Percentiles rank a stretch among this genome's conserved stretches.
phyloP scores from a whole-genome alignment of 805 yeast species.

The Cyberlindnera americana region DNA sequence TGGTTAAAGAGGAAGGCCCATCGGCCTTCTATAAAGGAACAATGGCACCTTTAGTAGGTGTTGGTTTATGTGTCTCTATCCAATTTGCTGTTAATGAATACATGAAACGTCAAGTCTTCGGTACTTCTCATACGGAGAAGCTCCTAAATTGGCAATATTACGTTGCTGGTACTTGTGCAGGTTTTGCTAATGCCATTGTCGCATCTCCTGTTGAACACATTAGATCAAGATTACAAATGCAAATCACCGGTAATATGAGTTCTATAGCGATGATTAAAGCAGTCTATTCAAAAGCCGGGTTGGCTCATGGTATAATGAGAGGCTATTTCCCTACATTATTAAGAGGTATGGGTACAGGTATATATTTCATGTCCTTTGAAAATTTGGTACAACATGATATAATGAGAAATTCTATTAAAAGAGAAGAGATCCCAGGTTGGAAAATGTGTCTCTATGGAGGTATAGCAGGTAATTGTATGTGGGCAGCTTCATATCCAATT shows the following conservation, averaged over 20 bases:
- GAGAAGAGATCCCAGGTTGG: slow-evolving; percentile 83
- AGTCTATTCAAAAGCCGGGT: slow-evolving; percentile 51
- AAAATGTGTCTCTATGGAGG: slow-evolving; percentile 87
- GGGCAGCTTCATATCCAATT: slow-evolving; percentile 85
- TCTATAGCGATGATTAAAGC: slow-evolving; percentile 68
- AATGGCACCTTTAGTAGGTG: slow-evolving; percentile 85
- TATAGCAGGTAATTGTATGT: slow-evolving; percentile 80
- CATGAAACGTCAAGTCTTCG: slow-evolving; percentile 76
- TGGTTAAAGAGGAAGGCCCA: slow-evolving; percentile 77
- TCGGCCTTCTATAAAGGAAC: slow-evolving; percentile 91
- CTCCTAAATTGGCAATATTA: slow-evolving; percentile 68
- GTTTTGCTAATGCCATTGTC: slow-evolving; percentile 80
- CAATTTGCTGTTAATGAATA: slow-evolving; percentile 93
- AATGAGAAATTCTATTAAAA: slow-evolving; percentile 38
- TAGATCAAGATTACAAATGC: slow-evolving; percentile 90
- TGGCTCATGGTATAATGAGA: slow-evolving; percentile 57
- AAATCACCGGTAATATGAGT: slow-evolving; percentile 59
- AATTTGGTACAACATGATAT: slow-evolving; percentile 71
- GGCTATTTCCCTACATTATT: slow-evolving; percentile 79
- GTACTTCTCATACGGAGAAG: slow-evolving; percentile 32
- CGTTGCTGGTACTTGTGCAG: slow-evolving; percentile 83
- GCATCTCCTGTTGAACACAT: slow-evolving; percentile 95
- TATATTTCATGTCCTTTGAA: slow-evolving; percentile 87
- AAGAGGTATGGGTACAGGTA: slow-evolving; percentile 87
- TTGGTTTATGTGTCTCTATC: slow-evolving; percentile 94